Evolutionary conservation across 1,284 basidiomycete genomes (phyloP), one percentile per base, ranked within the genome.

Genomic region (Pascua sp.): DNA sequence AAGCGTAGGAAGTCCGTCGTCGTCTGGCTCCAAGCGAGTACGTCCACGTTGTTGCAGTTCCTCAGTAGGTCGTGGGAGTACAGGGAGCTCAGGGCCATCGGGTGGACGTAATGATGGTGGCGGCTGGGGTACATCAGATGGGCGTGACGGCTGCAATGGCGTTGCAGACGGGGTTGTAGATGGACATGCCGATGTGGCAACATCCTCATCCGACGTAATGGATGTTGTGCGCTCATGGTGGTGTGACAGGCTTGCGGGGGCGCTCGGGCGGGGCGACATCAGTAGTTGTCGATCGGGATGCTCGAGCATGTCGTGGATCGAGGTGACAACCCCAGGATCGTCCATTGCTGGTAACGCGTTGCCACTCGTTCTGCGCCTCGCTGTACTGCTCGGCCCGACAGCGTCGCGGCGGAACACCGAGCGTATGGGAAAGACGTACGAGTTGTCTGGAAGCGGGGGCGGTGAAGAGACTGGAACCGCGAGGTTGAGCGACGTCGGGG

Each of bases 361-460:
- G 41, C 50, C 56, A 24, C 48, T 41, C 16, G 15, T 11, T 44
- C n/a, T 44, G 12, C 40, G n/a, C n/a, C 40, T 4, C 40, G 12
- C 3, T 42, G 40, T 4, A 42, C n/a, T 42, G 8, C 12, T 46
- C 24, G 45, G 17, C 47, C 32, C 17, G 44, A 32, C 10, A 24
- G 13, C 24, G 18, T 42, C 45, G 16, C 63, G 62, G 42, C 66
- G 63, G 37, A 68, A 72, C 7, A 75, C 69, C 1, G 73, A 75
- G 52, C 73, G 68, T 32, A 75, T 73, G 11, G 73, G 73, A 49
- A 75, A 75, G 45, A 73, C 65, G 54, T 69, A 75, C 8, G 67
- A 67, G 54, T 47, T 47, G 53, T 13, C 37, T 13, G 37, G 16
- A 4, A 12, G 39, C 16, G 42, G n/a, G 13, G 16, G 11, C n/a